phyloP scores from a whole-genome alignment of 2,329 filamentous ascomycete species.

The Colletotrichum chlorophyti region DNA sequence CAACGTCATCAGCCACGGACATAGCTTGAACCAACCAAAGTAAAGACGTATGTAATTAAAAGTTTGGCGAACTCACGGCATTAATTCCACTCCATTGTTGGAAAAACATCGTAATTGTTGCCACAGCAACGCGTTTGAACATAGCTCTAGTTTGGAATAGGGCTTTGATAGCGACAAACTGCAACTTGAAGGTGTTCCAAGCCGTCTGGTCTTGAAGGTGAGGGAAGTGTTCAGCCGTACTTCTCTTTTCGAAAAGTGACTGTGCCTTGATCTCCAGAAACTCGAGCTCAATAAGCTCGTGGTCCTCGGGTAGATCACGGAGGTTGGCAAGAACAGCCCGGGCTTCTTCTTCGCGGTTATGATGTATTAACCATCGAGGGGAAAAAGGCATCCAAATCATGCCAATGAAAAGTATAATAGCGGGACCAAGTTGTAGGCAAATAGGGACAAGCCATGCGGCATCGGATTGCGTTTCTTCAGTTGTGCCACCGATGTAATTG shows the following conservation, averaged over 20 bases:
- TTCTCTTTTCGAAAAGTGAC: conserved; percentile 77
- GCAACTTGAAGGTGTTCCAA: conserved; percentile 71
- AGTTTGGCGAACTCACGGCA: conserved; percentile 49
- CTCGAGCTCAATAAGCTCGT: conserved; percentile 76
- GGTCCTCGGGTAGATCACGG: conserved; percentile 64
- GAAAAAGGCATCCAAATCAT: conserved; percentile 85
- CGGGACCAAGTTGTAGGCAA: conserved; percentile 73
- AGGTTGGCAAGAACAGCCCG: conserved; percentile 68
- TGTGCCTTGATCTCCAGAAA: conserved; percentile 86
- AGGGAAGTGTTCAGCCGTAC: conserved; percentile 72
- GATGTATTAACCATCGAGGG: conserved; percentile 77
- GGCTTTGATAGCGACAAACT: conserved; percentile 70
- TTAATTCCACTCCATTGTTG: conserved; percentile 54
- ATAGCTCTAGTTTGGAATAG: conserved; percentile 71
- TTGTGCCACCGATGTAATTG: conserved; percentile 68
- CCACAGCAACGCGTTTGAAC: conserved; percentile 70
- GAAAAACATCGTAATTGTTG: conserved; percentile 59
- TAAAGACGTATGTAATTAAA: too few relatives aligned
- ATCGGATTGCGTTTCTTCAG: conserved; percentile 59
- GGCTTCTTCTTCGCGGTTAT: conserved; percentile 72
- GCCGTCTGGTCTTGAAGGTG: conserved; percentile 64
- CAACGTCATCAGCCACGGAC: too few relatives aligned
- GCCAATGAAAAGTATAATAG: conserved; percentile 69
- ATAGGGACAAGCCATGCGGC: conserved; percentile 79
- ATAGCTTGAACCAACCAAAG: too few relatives aligned